Conservation (phyloP, 2,329 filamentous ascomycete genomes). For the Curvularia verruculosa region DNA sequence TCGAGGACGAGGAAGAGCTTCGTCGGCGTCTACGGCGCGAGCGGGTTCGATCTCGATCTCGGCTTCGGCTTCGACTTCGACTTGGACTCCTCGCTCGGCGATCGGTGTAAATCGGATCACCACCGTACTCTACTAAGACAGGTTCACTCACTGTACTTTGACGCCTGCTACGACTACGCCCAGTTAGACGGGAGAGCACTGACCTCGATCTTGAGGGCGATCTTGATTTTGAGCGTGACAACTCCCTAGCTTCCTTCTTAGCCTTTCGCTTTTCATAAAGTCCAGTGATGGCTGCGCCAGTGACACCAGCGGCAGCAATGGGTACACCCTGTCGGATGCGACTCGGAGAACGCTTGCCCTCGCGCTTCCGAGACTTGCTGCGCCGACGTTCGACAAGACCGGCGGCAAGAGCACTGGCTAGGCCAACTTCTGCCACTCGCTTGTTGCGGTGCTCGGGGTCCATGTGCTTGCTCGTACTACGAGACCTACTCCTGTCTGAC, state of each 20-base stretch:
- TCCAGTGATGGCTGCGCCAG: constrained; percentile 65
- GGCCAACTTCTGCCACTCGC: constrained; percentile 65
- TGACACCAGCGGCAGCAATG: constrained; percentile 65
- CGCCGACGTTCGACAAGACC: constrained; percentile 64
- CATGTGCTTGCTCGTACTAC: constrained; percentile 53
- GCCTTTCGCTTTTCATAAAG: constrained; percentile 68
- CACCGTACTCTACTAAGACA: constrained; percentile 68
- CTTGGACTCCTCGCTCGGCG: constrained; percentile 46
- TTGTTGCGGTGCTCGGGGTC: constrained; percentile 61
- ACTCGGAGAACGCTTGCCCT: constrained; percentile 61
- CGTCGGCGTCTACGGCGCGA: constrained; percentile 49
- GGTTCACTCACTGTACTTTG: constrained; percentile 55
- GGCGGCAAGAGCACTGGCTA: constrained; percentile 66
- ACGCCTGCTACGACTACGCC: constrained; percentile 45
- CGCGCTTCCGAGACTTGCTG: constrained; percentile 62
- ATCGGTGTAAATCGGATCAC: constrained; percentile 65
- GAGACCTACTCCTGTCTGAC: constrained; percentile 38
- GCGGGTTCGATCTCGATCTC: constrained; percentile 25
- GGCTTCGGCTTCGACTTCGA: constrained; percentile 21
- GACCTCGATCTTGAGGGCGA: constrained; percentile 55
- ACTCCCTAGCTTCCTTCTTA: constrained; percentile 61
- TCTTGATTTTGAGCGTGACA: constrained; percentile 48
- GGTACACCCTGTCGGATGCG: constrained; percentile 63
- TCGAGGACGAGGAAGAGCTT: constrained; percentile 51
- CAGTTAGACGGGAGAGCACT: constrained; percentile 50